Percentiles rank a stretch among this genome's conserved stretches.
Evolutionary conservation across 2,329 filamentous ascomycete species (phyloP).

Genomic region (Exserohilum rostratum): DNA sequence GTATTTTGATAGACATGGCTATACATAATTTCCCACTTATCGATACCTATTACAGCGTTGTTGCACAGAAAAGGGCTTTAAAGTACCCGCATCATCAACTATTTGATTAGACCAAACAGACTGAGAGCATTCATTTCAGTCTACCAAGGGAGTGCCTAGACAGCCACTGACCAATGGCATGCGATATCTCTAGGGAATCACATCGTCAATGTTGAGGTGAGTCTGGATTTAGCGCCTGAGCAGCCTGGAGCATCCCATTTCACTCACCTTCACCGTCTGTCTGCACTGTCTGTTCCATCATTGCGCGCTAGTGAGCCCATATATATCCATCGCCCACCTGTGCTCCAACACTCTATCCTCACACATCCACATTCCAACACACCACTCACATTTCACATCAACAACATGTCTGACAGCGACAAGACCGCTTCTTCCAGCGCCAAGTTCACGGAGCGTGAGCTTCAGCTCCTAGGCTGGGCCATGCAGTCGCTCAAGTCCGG

Average conservation of each 20-base stretch:
- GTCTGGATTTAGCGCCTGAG: background rate
- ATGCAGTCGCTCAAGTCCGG: constrained; percentile 48
- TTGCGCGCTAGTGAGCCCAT: constrained; percentile 8
- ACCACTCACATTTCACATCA: background rate
- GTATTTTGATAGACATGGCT: too few species aligned
- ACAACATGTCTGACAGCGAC: constrained; percentile 38
- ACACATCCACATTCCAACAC: background rate
- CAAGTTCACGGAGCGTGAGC: constrained; percentile 45
- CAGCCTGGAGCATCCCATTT: constrained; percentile 2
- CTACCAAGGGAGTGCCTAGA: background rate
- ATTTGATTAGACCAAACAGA: too few species aligned
- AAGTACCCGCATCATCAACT: too few species aligned
- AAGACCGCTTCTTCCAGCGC: constrained; percentile 16
- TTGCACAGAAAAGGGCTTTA: too few species aligned
- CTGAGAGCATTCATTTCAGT: too few species aligned
- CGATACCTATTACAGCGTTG: too few species aligned
- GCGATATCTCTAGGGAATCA: too few species aligned
- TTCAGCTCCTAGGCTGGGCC: constrained; percentile 43
- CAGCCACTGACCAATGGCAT: background rate
- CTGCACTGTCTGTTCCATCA: background rate
- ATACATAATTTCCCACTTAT: too few species aligned
- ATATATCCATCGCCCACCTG: background rate
- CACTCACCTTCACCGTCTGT: constrained; percentile 20
- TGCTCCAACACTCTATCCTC: background rate
- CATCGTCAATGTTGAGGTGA: constrained; percentile 7